Evolutionary conservation across 352 stramenopile species (phyloP), one percentile per base, ranked within the genome.

Genomic region (Globisporangium viniferum): DNA sequence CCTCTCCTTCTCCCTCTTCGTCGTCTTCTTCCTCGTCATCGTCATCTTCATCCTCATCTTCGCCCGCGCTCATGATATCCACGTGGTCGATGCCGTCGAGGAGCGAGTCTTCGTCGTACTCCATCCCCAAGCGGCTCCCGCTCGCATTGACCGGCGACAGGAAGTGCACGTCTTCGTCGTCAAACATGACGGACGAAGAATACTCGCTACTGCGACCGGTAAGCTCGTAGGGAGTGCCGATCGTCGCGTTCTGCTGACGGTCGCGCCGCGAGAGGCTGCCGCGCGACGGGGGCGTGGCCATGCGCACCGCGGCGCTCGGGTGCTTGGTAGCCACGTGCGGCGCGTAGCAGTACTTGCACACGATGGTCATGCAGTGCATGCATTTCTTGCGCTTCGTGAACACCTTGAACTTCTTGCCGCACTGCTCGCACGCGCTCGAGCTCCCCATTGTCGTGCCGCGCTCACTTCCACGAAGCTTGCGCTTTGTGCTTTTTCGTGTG

Each of bases 351-450:
- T 57, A 36, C 63, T 83, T 84, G 66, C 85, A 93, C 57, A 91
- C 71, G n/a, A 79, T 62, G 53, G 60, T 69, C 67, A 78, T 80
- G 72, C 85, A 92, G 73, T 91, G 74, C 67, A 83, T 76, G 68
- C 85, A 93, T 62, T 88, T 89, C 66, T 81, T 86, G 68, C 84
- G 84, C 67, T 81, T 80, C 8, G 73, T 70, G 65, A 93, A 91
- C 39, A 93, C 80, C 58, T 89, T 91, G 62, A 93, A 85, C 74
- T 90, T 91, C 73, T 91, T 90, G 73, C 73, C 72, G 64, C 84
- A 92, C 63, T 63, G 63, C 63, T 63, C 60, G 27, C 63, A 54
- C 9, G 24, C 39, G 20, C 51, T 29, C 24, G 55, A 54, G 22
- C 39, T 36, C 18, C 54, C 27, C 63, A 35, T 51, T 15, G 29